Conservation (phyloP, 2,329 filamentous ascomycete species). For the Fusarium aywerte region DNA sequence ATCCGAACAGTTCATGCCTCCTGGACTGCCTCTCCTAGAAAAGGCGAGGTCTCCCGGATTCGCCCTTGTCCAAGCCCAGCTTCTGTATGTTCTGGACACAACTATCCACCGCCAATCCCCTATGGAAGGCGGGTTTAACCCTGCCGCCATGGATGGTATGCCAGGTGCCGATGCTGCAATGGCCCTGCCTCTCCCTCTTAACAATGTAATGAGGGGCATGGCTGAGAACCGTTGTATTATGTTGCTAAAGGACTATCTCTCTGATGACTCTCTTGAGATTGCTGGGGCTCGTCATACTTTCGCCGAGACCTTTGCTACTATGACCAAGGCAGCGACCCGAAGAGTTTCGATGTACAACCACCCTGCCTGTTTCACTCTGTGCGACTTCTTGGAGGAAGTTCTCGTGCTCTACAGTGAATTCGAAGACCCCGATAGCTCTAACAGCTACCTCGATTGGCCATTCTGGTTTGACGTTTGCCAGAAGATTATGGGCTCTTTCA, state of each 20-base stretch:
- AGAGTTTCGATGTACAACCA: conserved; percentile 84
- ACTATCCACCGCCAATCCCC: conserved; percentile 81
- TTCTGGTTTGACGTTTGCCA: conserved; percentile 88
- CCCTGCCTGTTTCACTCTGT: conserved; percentile 86
- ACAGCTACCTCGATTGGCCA: conserved; percentile 73
- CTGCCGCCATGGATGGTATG: conserved; percentile 58
- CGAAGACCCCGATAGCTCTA: conserved; percentile 55
- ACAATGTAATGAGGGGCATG: conserved; percentile 81
- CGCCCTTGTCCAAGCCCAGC: conserved; percentile 82
- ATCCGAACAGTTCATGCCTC: conserved; percentile 76
- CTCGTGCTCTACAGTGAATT: conserved; percentile 69
- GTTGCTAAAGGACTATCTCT: conserved; percentile 82
- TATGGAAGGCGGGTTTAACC: conserved; percentile 57
- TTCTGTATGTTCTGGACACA: conserved; percentile 81
- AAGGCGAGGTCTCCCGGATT: conserved; percentile 78
- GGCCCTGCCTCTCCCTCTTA: conserved; percentile 70
- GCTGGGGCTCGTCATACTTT: conserved; percentile 72
- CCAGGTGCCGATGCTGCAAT: conserved; percentile 72
- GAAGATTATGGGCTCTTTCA: conserved; percentile 83
- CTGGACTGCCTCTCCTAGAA: conserved; percentile 62
- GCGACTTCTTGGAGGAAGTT: conserved; percentile 88
- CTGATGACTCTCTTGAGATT: conserved; percentile 54
- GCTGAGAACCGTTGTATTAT: conserved; percentile 88
- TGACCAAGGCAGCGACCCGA: conserved; percentile 79
- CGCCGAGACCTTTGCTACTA: conserved; percentile 76